Conservation (phyloP, 2,329 filamentous ascomycete species). For the Elsinoe batatas region DNA sequence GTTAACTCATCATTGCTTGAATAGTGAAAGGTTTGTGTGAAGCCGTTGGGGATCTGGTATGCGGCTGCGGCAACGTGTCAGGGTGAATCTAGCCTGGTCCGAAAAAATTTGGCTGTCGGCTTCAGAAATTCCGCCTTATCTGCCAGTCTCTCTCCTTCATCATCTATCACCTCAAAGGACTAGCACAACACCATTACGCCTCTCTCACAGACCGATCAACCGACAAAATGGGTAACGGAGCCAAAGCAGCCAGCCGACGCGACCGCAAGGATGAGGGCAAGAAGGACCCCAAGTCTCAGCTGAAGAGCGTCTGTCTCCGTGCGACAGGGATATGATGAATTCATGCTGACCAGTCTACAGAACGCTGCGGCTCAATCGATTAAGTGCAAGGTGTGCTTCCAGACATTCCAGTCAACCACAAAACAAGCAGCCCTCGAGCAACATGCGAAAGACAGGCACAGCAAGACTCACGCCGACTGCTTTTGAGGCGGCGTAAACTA, state of each 20-base stretch:
- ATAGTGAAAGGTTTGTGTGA: not conserved
- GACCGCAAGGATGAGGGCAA: slow-evolving; percentile 59
- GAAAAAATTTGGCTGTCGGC: not conserved
- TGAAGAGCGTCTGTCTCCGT: slow-evolving; percentile 16
- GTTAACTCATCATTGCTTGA: not conserved
- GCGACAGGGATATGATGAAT: not conserved
- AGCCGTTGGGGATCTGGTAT: not conserved
- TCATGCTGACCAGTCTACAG: slow-evolving; percentile 30
- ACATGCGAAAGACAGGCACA: slow-evolving; percentile 69
- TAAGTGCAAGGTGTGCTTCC: slow-evolving; percentile 67
- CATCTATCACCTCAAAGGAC: not conserved
- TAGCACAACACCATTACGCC: not conserved
- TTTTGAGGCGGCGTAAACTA: slow-evolving; percentile 35
- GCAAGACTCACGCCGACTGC: slow-evolving; percentile 60
- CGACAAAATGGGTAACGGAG: slow-evolving; percentile 34
- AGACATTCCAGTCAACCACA: slow-evolving; percentile 69
- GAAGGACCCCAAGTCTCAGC: slow-evolving; percentile 19
- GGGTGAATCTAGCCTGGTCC: not conserved
- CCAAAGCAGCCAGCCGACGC: slow-evolving; percentile 61
- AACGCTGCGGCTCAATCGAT: slow-evolving; percentile 66
- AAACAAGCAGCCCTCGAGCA: slow-evolving; percentile 54
- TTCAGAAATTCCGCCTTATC: not conserved
- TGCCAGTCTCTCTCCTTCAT: not conserved
- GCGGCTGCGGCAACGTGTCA: not conserved
- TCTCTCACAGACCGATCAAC: not conserved